Percentiles rank a stretch among this genome's conserved stretches.
Evolutionary conservation across 768 basidiomycete genomes (phyloP).

Genomic region (Xanthoconium stramineum): DNA sequence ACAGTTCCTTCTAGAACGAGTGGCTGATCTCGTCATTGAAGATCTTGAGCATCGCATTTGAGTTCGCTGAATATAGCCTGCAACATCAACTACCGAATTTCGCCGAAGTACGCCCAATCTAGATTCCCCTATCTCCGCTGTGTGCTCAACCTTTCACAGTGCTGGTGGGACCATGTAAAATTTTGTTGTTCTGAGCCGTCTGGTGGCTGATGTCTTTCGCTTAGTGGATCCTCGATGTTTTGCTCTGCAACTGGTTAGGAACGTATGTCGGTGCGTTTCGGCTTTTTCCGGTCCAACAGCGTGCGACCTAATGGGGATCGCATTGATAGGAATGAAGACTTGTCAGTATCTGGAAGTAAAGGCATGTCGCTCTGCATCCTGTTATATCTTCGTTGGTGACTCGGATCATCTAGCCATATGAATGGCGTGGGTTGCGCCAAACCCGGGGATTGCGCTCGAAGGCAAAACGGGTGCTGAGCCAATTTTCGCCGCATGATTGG

Average conservation of each 20-base stretch:
- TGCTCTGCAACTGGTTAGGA: slow-evolving; percentile 86
- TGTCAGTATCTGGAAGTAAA: slow-evolving; percentile 89
- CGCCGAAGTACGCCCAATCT: slow-evolving; percentile 58
- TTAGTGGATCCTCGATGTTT: slow-evolving; percentile 84
- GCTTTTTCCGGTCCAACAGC: slow-evolving; percentile 7
- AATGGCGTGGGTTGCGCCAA: slow-evolving; percentile 81
- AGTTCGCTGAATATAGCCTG: slow-evolving; percentile 84
- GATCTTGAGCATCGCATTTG: slow-evolving; percentile 86
- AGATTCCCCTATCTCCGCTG: slow-evolving; percentile 16
- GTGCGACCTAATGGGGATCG: slow-evolving; percentile 12
- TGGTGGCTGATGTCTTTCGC: slow-evolving; percentile 13
- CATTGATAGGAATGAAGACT: slow-evolving; percentile 69
- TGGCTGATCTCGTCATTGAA: slow-evolving; percentile 29
- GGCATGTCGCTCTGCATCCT: slow-evolving; percentile 35
- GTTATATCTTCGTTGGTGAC: background rate
- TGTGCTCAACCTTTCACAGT: slow-evolving; percentile 41
- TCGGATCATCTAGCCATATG: slow-evolving; percentile 58
- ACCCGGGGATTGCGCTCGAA: slow-evolving; percentile 76
- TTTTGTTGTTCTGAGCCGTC: background rate
- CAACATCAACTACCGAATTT: slow-evolving; percentile 89
- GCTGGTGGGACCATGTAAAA: slow-evolving; percentile 92
- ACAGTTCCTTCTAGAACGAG: background rate
- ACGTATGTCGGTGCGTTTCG: slow-evolving; percentile 65
- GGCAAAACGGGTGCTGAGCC: slow-evolving; percentile 73
- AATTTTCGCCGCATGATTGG: slow-evolving; percentile 86